phyloP scores from a whole-genome alignment of 1,139 yeast species.

The Petasospora fabianii region DNA sequence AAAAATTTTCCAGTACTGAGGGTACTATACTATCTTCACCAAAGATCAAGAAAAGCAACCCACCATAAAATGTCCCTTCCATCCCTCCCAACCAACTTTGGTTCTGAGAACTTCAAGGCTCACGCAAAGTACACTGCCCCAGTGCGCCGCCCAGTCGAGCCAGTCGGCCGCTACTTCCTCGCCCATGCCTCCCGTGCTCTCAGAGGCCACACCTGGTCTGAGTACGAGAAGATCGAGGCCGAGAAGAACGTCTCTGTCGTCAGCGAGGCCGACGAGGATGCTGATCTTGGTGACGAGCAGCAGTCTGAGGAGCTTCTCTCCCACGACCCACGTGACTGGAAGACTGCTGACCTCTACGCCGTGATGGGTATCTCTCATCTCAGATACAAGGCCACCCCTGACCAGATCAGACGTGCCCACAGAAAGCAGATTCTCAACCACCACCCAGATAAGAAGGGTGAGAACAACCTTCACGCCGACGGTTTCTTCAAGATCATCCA shows the following conservation, averaged over 20 bases:
- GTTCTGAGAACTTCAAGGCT: conserved; percentile 49
- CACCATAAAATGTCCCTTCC: conserved; percentile 30
- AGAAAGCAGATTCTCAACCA: conserved; percentile 95
- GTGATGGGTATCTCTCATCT: conserved; percentile 91
- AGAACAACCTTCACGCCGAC: conserved; percentile 85
- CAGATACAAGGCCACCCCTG: conserved; percentile 89
- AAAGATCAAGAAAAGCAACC: neutral
- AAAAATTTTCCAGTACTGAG: conserved; percentile 3
- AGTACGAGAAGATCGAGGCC: conserved; percentile 91
- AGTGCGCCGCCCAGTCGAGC: conserved; percentile 85
- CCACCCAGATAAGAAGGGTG: conserved; percentile 94
- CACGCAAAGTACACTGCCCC: conserved; percentile 57
- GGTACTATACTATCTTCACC: neutral
- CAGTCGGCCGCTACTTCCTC: conserved; percentile 92
- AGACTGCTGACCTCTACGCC: conserved; percentile 91
- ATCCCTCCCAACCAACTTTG: conserved; percentile 35
- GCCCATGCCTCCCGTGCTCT: conserved; percentile 96
- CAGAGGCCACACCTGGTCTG: conserved; percentile 98
- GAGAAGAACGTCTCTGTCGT: conserved; percentile 76
- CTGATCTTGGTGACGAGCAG: conserved; percentile 74
- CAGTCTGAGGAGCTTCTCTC: conserved; percentile 62
- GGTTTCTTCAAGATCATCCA: conserved; percentile 98
- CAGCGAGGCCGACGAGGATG: conserved; percentile 69
- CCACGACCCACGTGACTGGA: conserved; percentile 98
- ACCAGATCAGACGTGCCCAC: conserved; percentile 94